Conservation (phyloP, 305 asterid species). For the Solanum hybrid region DNA sequence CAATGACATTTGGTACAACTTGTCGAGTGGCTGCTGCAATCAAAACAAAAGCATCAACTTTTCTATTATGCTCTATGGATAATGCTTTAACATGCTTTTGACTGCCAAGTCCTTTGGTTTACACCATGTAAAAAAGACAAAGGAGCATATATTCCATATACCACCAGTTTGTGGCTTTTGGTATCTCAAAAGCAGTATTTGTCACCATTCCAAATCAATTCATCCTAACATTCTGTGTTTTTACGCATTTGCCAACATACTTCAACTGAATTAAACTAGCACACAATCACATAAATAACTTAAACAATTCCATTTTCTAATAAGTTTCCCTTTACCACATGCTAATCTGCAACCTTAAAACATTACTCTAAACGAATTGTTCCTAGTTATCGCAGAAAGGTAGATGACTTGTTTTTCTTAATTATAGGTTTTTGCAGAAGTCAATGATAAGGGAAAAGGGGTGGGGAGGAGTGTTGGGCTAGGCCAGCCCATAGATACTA, state of each 20-base stretch:
- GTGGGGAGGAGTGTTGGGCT: not conserved
- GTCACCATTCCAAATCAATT: not conserved
- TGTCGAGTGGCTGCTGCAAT: not conserved
- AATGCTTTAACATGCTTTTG: not conserved
- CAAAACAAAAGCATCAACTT: not conserved
- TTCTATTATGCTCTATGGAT: not conserved
- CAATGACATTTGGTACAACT: not conserved
- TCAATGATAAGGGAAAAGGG: not conserved
- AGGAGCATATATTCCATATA: conserved; percentile 3
- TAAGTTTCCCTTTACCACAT: not conserved
- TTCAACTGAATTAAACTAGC: not conserved
- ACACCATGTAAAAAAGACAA: not conserved
- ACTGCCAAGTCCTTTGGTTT: not conserved
- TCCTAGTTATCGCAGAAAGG: not conserved
- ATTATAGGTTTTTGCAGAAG: not conserved
- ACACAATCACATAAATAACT: not conserved
- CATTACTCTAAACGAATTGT: not conserved
- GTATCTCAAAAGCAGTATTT: not conserved
- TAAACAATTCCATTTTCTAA: not conserved
- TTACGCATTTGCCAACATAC: not conserved
- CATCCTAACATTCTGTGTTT: not conserved
- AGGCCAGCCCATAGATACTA: not conserved
- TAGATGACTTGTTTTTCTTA: not conserved
- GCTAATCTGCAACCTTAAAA: not conserved
- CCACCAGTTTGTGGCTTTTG: not conserved